Conservation (phyloP, 73 alveolate species). For the Paramecium sexaurelia region DNA sequence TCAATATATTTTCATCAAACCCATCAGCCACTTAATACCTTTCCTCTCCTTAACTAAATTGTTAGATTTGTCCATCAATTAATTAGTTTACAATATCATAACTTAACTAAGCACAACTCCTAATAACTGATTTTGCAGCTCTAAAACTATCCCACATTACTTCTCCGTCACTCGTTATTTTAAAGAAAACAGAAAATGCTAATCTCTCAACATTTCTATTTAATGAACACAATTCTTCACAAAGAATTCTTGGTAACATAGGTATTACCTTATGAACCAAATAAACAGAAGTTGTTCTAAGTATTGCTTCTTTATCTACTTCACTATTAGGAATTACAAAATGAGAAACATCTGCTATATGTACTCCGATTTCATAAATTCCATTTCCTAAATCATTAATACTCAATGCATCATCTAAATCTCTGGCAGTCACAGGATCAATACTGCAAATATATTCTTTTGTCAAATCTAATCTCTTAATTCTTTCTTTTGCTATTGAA, state of each 20-base stretch:
- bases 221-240: slow-evolving; percentile 96
- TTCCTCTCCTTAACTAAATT: slow-evolving; percentile 65
- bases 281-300: slow-evolving; percentile 97
- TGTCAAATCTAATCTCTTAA: slow-evolving; percentile 92
- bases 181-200: slow-evolving; percentile 86
- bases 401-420: slow-evolving; percentile 83
- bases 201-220: slow-evolving; percentile 93
- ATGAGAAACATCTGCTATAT: slow-evolving; percentile 98
- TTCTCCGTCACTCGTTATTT: slow-evolving; percentile 51
- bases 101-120: slow-evolving; percentile 81
- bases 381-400: slow-evolving; percentile 98
- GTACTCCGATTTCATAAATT: slow-evolving; percentile 97
- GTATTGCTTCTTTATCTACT: slow-evolving; percentile 96
- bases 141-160: slow-evolving; percentile 96
- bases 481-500: slow-evolving; percentile 75
- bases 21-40: slow-evolving; percentile 69
- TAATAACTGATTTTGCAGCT: slow-evolving; percentile 83
- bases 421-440: slow-evolving; percentile 88
- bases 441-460: slow-evolving; percentile 87
- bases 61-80: slow-evolving; percentile 58
- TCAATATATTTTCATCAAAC: slow-evolving; percentile 39
- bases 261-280: slow-evolving; percentile 96
- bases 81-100: slow-evolving; percentile 84
- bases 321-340: slow-evolving; percentile 92
- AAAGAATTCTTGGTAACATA: slow-evolving; percentile 97